Base-by-base conservation (phyloP, 805 yeast genomes). In the Metschnikowia hibisci region DNA sequence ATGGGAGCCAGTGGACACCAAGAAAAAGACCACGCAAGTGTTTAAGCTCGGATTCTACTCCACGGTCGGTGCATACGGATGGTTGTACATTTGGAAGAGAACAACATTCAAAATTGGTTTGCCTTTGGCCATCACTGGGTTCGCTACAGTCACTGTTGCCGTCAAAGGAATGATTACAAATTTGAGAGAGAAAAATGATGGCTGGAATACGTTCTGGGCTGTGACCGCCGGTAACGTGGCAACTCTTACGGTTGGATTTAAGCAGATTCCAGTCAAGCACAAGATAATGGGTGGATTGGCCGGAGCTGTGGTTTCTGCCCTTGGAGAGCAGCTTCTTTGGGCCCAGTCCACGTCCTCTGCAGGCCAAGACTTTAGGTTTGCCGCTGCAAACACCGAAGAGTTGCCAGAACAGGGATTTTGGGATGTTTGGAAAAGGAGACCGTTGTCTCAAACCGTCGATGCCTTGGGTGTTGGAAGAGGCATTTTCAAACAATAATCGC, bases 371-470 rank as follows among this genome's bases (percentile, higher is more conserved):
- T 63, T 61, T 32, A 71, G 62, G 29, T 66, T 64, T 52, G 67
- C 63, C 28, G 58, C 65, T 32, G 72, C 67, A 34, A 73, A 63
- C 64, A 64, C 54, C 45, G 61, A 62, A 45, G 64, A 64, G 15
- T 41, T 47, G 43, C 54, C 51, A 14, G 54, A 58, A 50, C 63
- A 58, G 53, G 81, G 81, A 30, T 84, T 85, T 67, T 87, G 89
- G 89, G 91, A 86, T 51, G 81, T 82, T 29, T 78, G 80, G 60
- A 78, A 81, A 69, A 82, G 96, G 72, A 78, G 86, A 57, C 95
- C 95, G 13, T 67, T 87, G 52, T 80, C 88, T 15, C 89, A 85
- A 66, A 85, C 95, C 8, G 77, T 84, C 22, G 83, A 78, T 48
- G 82, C 81, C 56, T 71, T 87, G 53, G 96, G 96, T 51, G 80